phyloP scores from a whole-genome alignment of 1,139 yeast genomes.

The Saccharomyces hybrid region DNA sequence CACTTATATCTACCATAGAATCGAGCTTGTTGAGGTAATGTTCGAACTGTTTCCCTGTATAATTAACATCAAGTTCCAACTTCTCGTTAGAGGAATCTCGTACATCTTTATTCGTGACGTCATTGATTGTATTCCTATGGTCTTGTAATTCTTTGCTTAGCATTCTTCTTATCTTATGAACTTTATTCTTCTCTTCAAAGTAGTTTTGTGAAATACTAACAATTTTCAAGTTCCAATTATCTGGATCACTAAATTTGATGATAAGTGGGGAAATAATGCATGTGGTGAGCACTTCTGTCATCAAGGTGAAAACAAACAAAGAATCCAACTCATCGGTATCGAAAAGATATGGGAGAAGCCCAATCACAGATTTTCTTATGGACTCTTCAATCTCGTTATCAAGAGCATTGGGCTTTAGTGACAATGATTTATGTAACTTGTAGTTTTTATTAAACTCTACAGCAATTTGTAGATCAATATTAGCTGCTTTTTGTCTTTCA shows the following conservation, averaged over 20 bases:
- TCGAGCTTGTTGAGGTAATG: conserved; percentile 20
- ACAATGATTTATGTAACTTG: conserved; percentile 55
- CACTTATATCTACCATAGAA: conserved; percentile 10
- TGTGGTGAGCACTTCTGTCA: conserved; percentile 58
- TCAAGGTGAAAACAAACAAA: conserved; percentile 41
- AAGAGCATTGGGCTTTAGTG: conserved; percentile 32
- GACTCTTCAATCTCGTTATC: conserved; percentile 48
- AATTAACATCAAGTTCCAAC: conserved; percentile 21
- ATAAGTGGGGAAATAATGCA: conserved; percentile 50
- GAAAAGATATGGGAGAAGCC: conserved; percentile 46
- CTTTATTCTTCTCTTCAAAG: conserved; percentile 68
- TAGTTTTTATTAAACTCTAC: conserved; percentile 48
- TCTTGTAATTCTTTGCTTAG: conserved; percentile 34
- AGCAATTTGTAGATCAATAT: conserved; percentile 52
- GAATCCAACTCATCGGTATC: conserved; percentile 45
- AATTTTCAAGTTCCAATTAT: conserved; percentile 63
- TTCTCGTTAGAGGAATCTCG: conserved; percentile 11
- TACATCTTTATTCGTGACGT: background rate
- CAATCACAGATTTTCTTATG: conserved; percentile 39
- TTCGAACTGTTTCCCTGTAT: conserved; percentile 24
- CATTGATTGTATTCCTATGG: background rate
- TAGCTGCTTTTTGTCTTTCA: conserved; percentile 34
- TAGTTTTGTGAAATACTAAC: conserved; percentile 56
- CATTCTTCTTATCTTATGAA: conserved; percentile 62
- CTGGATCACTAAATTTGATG: conserved; percentile 58